Evolutionary conservation across 2,329 filamentous ascomycete species (phyloP).

Genomic region (Coccinonectria pachysandricola): DNA sequence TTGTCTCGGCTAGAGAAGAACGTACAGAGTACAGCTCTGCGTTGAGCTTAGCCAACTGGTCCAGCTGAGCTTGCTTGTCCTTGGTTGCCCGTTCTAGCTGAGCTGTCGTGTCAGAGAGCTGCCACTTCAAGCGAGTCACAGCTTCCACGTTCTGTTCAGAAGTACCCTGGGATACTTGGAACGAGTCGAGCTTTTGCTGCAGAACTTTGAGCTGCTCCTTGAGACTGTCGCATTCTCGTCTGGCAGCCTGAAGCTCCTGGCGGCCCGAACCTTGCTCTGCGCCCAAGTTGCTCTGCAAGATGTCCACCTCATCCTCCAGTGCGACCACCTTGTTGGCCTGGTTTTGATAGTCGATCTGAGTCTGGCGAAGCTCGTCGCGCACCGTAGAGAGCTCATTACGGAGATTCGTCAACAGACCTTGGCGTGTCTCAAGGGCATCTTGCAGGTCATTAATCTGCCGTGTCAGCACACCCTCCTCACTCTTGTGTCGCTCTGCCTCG

Average conservation of each 20-base stretch:
- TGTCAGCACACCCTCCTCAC: slow-evolving; percentile 59
- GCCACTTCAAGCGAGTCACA: slow-evolving; percentile 43
- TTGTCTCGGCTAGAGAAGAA: slow-evolving; percentile 44
- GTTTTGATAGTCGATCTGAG: slow-evolving; percentile 50
- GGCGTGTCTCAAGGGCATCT: slow-evolving; percentile 57
- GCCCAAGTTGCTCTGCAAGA: slow-evolving; percentile 42
- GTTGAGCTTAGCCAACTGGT: slow-evolving; percentile 48
- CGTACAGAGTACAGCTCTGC: slow-evolving; percentile 50
- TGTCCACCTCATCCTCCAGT: slow-evolving; percentile 67
- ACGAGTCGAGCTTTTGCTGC: slow-evolving; percentile 17
- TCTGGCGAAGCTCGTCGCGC: slow-evolving; percentile 60
- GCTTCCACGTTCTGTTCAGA: slow-evolving; percentile 29
- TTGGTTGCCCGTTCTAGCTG: slow-evolving; percentile 45
- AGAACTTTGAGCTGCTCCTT: slow-evolving; percentile 17
- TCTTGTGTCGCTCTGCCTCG: slow-evolving; percentile 60
- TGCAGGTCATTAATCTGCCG: slow-evolving; percentile 68
- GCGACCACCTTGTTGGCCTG: slow-evolving; percentile 56
- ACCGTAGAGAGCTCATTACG: slow-evolving; percentile 55
- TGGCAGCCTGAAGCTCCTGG: slow-evolving; percentile 23
- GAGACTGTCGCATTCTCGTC: slow-evolving; percentile 29
- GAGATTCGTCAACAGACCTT: slow-evolving; percentile 53
- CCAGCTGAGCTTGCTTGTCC: slow-evolving; percentile 55
- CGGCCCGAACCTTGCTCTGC: slow-evolving; percentile 23
- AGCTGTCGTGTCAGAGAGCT: slow-evolving; percentile 46
- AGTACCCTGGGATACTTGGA: slow-evolving; percentile 19